These are phyloP conservation scores for Suillus occidentalis DNA, from an alignment of 768 basidiomycete species.

Conservation along the genomic window DNA sequence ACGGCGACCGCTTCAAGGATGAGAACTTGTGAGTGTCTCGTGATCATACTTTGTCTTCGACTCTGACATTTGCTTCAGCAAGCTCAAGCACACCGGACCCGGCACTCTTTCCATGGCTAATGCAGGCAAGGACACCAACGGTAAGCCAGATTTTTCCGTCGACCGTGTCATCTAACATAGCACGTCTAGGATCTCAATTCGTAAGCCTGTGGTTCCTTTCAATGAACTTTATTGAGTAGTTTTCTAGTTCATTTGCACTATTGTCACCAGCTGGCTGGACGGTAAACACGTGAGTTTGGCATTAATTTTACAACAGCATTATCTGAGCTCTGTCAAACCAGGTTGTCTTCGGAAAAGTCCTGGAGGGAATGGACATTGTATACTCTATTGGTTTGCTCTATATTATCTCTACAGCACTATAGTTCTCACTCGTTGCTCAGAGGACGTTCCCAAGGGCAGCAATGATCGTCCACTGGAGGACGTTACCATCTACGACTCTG, in stretches of 20 bases:
- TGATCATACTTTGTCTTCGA: background rate
- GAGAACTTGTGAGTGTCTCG: constrained; percentile 81
- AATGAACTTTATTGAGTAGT: background rate
- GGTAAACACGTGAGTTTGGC: constrained; percentile 68
- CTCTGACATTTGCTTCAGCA: constrained; percentile 49
- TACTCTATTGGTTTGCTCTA: constrained; percentile 60
- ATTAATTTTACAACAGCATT: background rate
- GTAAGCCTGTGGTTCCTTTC: constrained; percentile 41
- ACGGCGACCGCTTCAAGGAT: constrained; percentile 87
- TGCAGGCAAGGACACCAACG: constrained; percentile 90
- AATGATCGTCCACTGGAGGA: constrained; percentile 76
- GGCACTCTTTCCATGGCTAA: constrained; percentile 96
- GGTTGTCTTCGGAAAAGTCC: constrained; percentile 91
- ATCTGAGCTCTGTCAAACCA: constrained; percentile 30
- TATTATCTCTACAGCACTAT: background rate
- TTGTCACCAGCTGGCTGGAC: constrained; percentile 86
- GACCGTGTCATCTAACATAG: constrained; percentile 12
- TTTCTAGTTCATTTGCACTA: constrained; percentile 86
- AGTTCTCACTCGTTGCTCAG: constrained; percentile 40
- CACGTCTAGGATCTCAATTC: constrained; percentile 75
- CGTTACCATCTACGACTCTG: constrained; percentile 79
- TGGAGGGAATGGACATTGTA: constrained; percentile 92
- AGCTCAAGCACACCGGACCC: constrained; percentile 89
- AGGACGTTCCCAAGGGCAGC: constrained; percentile 68
- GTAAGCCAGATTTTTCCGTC: constrained; percentile 36